Conservation (phyloP, 495 filamentous ascomycete species). For the Lasiosphaeria ovina region DNA sequence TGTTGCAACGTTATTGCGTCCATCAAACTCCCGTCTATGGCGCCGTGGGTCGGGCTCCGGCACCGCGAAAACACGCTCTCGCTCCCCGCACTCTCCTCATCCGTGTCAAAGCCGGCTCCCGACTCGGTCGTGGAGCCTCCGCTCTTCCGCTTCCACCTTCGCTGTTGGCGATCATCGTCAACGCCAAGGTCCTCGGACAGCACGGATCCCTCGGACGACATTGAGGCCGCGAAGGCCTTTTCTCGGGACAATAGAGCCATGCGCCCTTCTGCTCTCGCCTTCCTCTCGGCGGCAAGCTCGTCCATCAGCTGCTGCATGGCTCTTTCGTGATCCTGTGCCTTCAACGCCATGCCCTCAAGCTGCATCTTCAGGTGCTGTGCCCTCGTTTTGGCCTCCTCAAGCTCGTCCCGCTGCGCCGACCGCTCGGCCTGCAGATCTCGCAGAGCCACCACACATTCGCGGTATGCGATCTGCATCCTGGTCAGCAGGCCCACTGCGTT, state of each 20-base stretch:
- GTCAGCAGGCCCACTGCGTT: constrained; percentile 65
- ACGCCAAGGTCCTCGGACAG: constrained; percentile 53
- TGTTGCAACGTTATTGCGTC: constrained; percentile 23
- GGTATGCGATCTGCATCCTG: constrained; percentile 70
- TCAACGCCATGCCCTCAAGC: constrained; percentile 72
- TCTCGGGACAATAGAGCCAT: neutral
- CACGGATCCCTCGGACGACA: constrained; percentile 26
- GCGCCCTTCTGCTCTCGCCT: constrained; percentile 50
- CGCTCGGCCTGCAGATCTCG: constrained; percentile 61
- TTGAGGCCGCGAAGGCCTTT: constrained; percentile 15
- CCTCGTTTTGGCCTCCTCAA: constrained; percentile 70
- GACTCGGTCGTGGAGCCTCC: constrained; percentile 51
- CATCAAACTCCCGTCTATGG: constrained; percentile 32
- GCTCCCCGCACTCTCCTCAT: constrained; percentile 54
- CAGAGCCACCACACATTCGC: constrained; percentile 57
- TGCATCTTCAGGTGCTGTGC: constrained; percentile 66
- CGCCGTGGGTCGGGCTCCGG: constrained; percentile 47
- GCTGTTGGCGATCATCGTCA: constrained; percentile 44
- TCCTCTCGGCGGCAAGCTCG: constrained; percentile 62
- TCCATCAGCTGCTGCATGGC: constrained; percentile 62
- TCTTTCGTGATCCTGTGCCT: constrained; percentile 62
- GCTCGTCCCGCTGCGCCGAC: constrained; percentile 65
- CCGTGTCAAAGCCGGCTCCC: constrained; percentile 41
- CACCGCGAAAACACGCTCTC: constrained; percentile 65
- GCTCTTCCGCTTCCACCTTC: constrained; percentile 49